Evolutionary conservation across 1,139 yeast genomes (phyloP), one percentile per base, ranked within the genome.

Genomic region (Yamadazyma conglobata): DNA sequence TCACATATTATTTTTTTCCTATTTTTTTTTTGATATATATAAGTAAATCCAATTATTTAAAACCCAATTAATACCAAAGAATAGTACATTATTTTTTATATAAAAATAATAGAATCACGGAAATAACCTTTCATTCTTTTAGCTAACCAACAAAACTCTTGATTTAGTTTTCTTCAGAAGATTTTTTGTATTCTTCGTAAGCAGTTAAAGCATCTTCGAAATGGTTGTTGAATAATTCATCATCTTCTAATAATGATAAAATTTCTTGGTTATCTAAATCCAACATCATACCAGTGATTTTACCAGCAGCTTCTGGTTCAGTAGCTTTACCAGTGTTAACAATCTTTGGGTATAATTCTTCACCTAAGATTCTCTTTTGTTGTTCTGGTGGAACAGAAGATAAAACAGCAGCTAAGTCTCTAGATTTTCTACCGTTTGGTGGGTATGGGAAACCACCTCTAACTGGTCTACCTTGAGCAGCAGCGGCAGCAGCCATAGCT

Each of bases 221-320:
- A 65, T 89, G 95, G 62, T 79, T 78, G 70, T 82, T 83, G 72
- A 91, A 86, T 50, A 85, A 77, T 52, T 79, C 89, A 46, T 87
- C 96, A 59, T 89, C 94, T 56, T 83, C 91, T 60, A 86, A 79
- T 61, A 91, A 75, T 44, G 85, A 83, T 58, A 89, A 70, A 53
- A 93, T 85, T 70, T 91, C 96, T 56, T 79, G 79, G 67, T 85
- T 86, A 58, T 88, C 94, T 79, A 91, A 81, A 60, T 89, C 96
- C 60, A 91, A 79, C 74, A 91, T 80, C 98, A 91, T 91, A 72
- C 97, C 98, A 49, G 99, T 91, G 60, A 91, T 88, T 76, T 89
- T 91, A 70, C 96, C 96, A 49, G 97, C 96, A 58, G 95, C 89
- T 66, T 87, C 96, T 42, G 86, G 86, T 58, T 86, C 95, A 52